Evolutionary conservation across 805 yeast genomes (phyloP), one percentile per base, ranked within the genome.

Genomic region (Candida michaelii): DNA sequence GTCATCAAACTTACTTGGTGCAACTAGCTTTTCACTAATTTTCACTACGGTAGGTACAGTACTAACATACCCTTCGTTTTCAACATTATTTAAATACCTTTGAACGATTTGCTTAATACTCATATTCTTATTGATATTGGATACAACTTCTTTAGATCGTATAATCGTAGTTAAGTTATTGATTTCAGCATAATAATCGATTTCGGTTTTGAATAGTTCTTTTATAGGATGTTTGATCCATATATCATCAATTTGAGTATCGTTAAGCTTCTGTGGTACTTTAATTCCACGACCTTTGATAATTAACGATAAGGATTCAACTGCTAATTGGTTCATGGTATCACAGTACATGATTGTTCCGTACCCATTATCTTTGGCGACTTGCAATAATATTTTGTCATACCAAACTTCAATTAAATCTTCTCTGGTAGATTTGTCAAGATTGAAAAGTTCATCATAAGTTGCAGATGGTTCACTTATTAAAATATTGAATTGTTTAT

Each of bases 1-100:
- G 6, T 33, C 30, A 5, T 13, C 15, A 5, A 49, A 56, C 1
- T 51, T 51, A 1, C 54, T 46, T 0, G 86, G 87, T 6, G 70
- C 70, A 1, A 73, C 74, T 34, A 90, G 63, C 58, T 91, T 89
- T 36, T 82, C 82, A 4, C 93, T 96, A 0, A 96, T 89, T 50
- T 87, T 83, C 11, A 89, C 89, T 15, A 91, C 97, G 0, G 98
- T 90, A 0, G 97, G 85, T 2, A 90, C 89, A 2, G 91, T 86
- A 43, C 91, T 87, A 0, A 96, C 89, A 56, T 89, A 89, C 12
- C 82, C 89, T 8, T 69, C 66, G 5, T 73, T 73, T 54, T 88
- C 96, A 17, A 90, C 79, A 25, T 73, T 71, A 23, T 69, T 73
- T 52, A 88, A 88, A 60, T 91, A 91, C 38, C 80, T 76, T 19